Percentiles rank a stretch among this genome's conserved stretches.
phyloP scores from a whole-genome alignment of 2,329 filamentous ascomycete species.

The Berkeleyomyces rouxiae region DNA sequence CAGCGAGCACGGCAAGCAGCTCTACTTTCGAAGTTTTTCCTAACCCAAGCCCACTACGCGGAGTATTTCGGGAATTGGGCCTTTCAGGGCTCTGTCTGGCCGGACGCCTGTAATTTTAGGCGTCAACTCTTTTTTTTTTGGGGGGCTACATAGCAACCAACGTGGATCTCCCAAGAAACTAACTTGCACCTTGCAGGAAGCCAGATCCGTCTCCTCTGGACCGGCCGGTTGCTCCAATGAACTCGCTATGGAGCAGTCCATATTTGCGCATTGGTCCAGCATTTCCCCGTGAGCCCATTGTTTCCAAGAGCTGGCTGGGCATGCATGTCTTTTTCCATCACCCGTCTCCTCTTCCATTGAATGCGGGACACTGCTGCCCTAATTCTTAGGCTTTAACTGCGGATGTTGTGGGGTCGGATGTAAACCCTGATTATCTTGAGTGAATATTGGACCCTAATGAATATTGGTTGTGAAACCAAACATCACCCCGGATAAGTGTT shows the following conservation, averaged over 20 bases:
- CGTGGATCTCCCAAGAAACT: slow-evolving; percentile 4
- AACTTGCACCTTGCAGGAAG: slow-evolving; percentile 1
- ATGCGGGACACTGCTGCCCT: slow-evolving; percentile 5
- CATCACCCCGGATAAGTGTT: too few species aligned
- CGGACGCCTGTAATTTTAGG: slow-evolving; percentile 14
- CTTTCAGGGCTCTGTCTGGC: slow-evolving; percentile 9
- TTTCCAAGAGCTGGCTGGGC: background rate
- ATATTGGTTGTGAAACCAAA: too few species aligned
- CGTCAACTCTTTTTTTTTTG: slow-evolving; percentile 11
- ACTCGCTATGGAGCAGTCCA: background rate
- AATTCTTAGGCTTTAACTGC: background rate
- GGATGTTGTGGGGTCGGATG: too few species aligned
- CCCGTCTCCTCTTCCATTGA: background rate
- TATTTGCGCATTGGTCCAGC: slow-evolving; percentile 2
- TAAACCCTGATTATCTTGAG: too few species aligned
- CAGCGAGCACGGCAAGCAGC: background rate
- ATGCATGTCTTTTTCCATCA: background rate
- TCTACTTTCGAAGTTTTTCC: slow-evolving; percentile 6
- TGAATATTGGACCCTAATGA: too few species aligned
- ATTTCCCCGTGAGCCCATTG: slow-evolving; percentile 4
- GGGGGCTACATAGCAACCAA: background rate
- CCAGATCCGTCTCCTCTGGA: background rate
- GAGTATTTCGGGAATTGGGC: slow-evolving; percentile 13
- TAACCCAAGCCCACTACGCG: slow-evolving; percentile 8
- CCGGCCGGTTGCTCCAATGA: background rate